Conservation (phyloP, 768 basidiomycete genomes). For the Hebeloma cylindrosporum region DNA sequence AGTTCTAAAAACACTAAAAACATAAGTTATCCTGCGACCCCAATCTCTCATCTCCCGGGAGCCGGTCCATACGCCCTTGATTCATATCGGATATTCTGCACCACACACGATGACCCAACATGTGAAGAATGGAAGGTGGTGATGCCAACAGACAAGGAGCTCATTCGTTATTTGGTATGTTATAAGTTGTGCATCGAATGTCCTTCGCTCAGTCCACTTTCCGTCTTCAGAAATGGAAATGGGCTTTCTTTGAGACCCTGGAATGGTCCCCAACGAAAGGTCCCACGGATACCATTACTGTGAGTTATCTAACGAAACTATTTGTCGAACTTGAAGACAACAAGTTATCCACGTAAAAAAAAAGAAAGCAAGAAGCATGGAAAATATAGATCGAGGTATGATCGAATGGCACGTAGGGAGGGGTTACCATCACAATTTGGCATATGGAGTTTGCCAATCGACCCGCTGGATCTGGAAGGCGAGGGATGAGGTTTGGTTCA, state of each 20-base stretch:
- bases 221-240: constrained; percentile 61
- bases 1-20: constrained; percentile 12
- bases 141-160: constrained; percentile 66
- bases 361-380: too few species aligned
- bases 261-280: constrained; percentile 52
- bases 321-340: constrained; percentile 37
- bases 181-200: background rate
- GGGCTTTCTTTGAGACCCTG: constrained; percentile 56
- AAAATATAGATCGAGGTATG: too few species aligned
- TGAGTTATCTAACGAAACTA: constrained; percentile 39
- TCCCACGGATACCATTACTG: constrained; percentile 35
- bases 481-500: too few species aligned
- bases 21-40: constrained; percentile 44
- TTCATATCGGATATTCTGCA: constrained; percentile 73
- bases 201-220: background rate
- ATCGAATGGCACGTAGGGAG: too few species aligned
- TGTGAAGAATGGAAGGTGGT: constrained; percentile 63
- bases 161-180: constrained; percentile 64
- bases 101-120: constrained; percentile 27
- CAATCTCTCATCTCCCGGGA: constrained; percentile 60
- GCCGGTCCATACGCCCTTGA: constrained; percentile 73
- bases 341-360: too few species aligned
- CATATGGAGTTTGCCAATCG: constrained; percentile 53
- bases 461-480: constrained; percentile 53
- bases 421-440: constrained; percentile 32